Percentiles rank a stretch among this genome's conserved stretches.
These are phyloP conservation scores for Alternaria dauci DNA, from an alignment of 2,329 filamentous ascomycete species.

Conservation along the genomic window DNA sequence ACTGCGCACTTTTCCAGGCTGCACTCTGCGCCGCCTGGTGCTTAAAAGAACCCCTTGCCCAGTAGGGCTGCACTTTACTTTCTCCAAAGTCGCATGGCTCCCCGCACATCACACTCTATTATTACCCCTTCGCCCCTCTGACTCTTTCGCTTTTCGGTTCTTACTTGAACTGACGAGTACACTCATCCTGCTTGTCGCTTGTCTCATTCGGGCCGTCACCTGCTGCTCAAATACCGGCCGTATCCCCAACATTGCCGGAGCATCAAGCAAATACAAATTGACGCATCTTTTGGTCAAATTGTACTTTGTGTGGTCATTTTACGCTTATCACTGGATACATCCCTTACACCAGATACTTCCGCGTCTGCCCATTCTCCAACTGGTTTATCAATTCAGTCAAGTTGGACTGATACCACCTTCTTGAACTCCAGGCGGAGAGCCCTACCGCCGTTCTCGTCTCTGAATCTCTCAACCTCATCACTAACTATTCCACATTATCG, in stretches of 20 bases:
- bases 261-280: background rate
- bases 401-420: constrained; percentile 16
- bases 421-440: constrained; percentile 22
- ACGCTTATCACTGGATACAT: background rate
- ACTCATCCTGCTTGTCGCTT: constrained; percentile 29
- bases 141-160: constrained; percentile 29
- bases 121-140: constrained; percentile 32
- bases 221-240: constrained; percentile 25
- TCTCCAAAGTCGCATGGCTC: constrained; percentile 31
- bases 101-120: constrained; percentile 37
- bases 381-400: constrained; percentile 32
- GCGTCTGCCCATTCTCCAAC: constrained; percentile 30
- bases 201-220: constrained; percentile 40
- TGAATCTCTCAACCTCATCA: background rate
- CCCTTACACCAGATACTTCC: constrained; percentile 11
- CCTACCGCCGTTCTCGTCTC: background rate
- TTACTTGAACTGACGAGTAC: constrained; percentile 23
- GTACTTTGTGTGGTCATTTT: background rate
- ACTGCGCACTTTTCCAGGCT: constrained; percentile 44
- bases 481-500: constrained; percentile 5
- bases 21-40: constrained; percentile 37
- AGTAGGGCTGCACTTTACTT: constrained; percentile 33
- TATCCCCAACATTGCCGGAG: constrained; percentile 8
- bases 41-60: constrained; percentile 37
- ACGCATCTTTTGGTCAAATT: background rate